Base-by-base conservation (phyloP, 371 early-diverging fungal genomes). In the Mortierella sp. region DNA sequence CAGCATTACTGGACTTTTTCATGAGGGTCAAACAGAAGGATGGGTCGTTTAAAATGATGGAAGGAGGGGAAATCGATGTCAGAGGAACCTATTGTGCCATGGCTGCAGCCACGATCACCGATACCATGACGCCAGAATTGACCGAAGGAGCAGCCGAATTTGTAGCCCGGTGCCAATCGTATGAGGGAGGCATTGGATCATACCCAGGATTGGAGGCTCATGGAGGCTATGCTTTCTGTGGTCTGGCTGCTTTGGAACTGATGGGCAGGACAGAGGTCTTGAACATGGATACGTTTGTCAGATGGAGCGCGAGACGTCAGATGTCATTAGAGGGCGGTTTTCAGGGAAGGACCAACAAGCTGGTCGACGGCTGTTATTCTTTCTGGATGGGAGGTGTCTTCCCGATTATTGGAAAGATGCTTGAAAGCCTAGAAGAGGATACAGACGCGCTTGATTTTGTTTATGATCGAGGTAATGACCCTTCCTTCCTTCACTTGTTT, bases 351-450 rank as follows among this genome's bases (percentile, higher is more conserved):
- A 92, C 95, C 3, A 98, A 99, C 81, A 99, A 99, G 73, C 84
- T 97, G 1, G 98, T 98, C 0, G 99, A 99, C 80, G 97, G 97
- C 0, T 99, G 99, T 73, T 99, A 99, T 79, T 92, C 96, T 0
- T 96, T 95, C 79, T 99, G 99, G 99, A 88, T 93, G 26, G 98
- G 97, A 17, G 97, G 92, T 3, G 83, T 90, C 26, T 94, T 93
- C 37, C 91, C 95, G 1, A 63, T 97, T 7, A 59, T 97, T 15
- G 86, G 89, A 57, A 83, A 85, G 24, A 63, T 75, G 62, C 66
- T 65, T 11, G 67, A 71, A 41, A 61, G 46, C 30, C 23, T 34
- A 48, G 56, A 48, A 6, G 37, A 56, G 24, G 54, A 64, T 3
- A 12, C 37, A 11, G 59, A 60, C 7, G 32, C 42, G 11, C 28